Evolutionary conservation across 2,329 filamentous ascomycete species (phyloP), one percentile per base, ranked within the genome.

Genomic region (Biscogniauxia mediterranea): DNA sequence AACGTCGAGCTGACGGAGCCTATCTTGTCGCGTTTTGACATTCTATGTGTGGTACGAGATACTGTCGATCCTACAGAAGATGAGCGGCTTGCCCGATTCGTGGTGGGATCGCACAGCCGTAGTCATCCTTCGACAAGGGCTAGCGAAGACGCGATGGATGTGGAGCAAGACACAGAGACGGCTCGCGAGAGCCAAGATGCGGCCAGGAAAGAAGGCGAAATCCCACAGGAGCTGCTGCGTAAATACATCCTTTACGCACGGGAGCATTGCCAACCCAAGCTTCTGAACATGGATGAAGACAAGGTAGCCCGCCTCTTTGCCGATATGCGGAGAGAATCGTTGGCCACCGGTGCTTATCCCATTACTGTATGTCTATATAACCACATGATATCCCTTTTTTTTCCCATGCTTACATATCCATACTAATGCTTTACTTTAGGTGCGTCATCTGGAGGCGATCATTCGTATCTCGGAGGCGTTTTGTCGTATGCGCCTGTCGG

Each of bases 241-340:
- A 99, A 99, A 78, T 99, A 98, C 76, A 99, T 99, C 68, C 83
- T 98, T 19, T 99, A 97, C 72, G 93, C 95, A 0, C 85, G 94
- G 32, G 93, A 97, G 76, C 90, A 89, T 70, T 96, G 92, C 76
- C 85, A 85, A 58, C 95, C 95, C 8, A 98, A 97, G 79, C 84
- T 99, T 8, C 97, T 97, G 75, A 92, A 98, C 74, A 96, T 99
- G 77, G 95, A 99, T 69, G 92, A 97, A 75, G 95, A 98, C 79
- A 99, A 99, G 81, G 87, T 99, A 32, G 91, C 95, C 1, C 85
- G 94, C 56, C 82, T 99, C 8, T 99, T 98, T 74, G 91, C 93
- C 26, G 95, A 99, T 73, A 98, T 99, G 94, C 84, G 95, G 69
- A 84, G 93, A 68, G 95, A 99, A 77, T 93, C 89, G 23, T 80